A percentile compares a stretch with the other conserved stretches of the same genome.
Conservation (phyloP, 805 yeast species). For the Starmerella vitae region DNA sequence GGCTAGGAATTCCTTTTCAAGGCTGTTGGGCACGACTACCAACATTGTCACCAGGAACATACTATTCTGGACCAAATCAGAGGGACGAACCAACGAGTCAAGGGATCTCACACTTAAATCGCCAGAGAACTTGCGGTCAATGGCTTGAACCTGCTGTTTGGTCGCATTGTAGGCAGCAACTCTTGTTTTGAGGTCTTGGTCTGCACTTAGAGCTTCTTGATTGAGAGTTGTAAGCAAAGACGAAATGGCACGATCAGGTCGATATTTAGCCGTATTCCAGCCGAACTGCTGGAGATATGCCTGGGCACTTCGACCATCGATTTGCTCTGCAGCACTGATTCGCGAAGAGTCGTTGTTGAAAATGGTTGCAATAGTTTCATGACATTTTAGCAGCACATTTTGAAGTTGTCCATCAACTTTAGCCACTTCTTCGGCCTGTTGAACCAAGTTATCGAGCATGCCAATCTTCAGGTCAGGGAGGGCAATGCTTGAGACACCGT, state of each 20-base stretch:
- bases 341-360: slow-evolving; percentile 30
- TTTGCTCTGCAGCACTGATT: slow-evolving; percentile 37
- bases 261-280: slow-evolving; percentile 81
- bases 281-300: slow-evolving; percentile 60
- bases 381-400: slow-evolving; percentile 53
- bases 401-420: slow-evolving; percentile 72
- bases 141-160: slow-evolving; percentile 64
- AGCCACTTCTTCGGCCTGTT: slow-evolving; percentile 76
- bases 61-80: slow-evolving; percentile 70
- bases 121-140: slow-evolving; percentile 87
- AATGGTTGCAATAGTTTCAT: slow-evolving; percentile 47
- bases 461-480: slow-evolving; percentile 88
- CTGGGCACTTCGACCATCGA: slow-evolving; percentile 41
- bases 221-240: slow-evolving; percentile 59
- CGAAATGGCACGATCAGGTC: slow-evolving; percentile 69
- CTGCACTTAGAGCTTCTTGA: slow-evolving; percentile 68
- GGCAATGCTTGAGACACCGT: slow-evolving; percentile 42
- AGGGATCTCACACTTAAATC: slow-evolving; percentile 82
- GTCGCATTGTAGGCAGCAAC: slow-evolving; percentile 67
- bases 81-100: slow-evolving; percentile 73
- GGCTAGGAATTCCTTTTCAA: slow-evolving; percentile 45
- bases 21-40: slow-evolving; percentile 69
- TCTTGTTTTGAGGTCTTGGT: slow-evolving; percentile 69
- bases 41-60: slow-evolving; percentile 79
- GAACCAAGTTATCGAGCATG: slow-evolving; percentile 79